These are phyloP conservation scores for Penicillium sp. DNA, from an alignment of 2,329 filamentous ascomycete species.

Conservation along the genomic window DNA sequence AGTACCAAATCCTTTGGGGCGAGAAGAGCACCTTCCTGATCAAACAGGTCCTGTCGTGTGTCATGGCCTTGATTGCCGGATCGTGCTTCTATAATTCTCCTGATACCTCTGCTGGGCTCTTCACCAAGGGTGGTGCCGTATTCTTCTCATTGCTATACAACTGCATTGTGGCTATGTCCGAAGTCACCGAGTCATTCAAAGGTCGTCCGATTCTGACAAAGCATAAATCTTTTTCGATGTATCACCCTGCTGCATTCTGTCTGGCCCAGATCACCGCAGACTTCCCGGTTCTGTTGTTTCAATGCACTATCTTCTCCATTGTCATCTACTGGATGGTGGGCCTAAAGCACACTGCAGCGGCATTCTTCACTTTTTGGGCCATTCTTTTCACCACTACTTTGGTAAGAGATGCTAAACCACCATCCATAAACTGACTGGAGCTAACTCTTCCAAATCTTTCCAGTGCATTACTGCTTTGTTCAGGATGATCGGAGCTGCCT, in stretches of 20 bases:
- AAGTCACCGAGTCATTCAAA: conserved; percentile 64
- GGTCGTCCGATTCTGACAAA: conserved; percentile 63
- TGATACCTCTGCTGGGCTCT: conserved; percentile 59
- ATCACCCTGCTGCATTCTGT: conserved; percentile 54
- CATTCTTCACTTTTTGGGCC: conserved; percentile 66
- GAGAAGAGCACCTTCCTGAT: conserved; percentile 65
- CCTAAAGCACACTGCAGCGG: conserved; percentile 51
- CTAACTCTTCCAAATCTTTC: conserved; percentile 8
- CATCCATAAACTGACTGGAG: not conserved
- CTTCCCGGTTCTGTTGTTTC: conserved; percentile 59
- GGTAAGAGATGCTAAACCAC: conserved; percentile 34
- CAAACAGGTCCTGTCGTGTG: conserved; percentile 60
- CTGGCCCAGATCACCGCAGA: conserved; percentile 50
- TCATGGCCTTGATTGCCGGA: conserved; percentile 63
- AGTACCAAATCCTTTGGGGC: conserved; percentile 67
- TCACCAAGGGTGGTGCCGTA: conserved; percentile 63
- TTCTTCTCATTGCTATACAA: conserved; percentile 68
- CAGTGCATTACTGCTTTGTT: conserved; percentile 61
- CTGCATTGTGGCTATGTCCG: conserved; percentile 63
- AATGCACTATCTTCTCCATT: conserved; percentile 60
- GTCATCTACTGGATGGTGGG: conserved; percentile 67
- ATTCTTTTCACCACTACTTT: conserved; percentile 55
- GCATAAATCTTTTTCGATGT: conserved; percentile 60
- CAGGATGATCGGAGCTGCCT: conserved; percentile 57
- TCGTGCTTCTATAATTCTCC: conserved; percentile 69